These are phyloP conservation scores for Mucor sp. DNA, from an alignment of 371 early-diverging fungal species.

Conservation along the genomic window DNA sequence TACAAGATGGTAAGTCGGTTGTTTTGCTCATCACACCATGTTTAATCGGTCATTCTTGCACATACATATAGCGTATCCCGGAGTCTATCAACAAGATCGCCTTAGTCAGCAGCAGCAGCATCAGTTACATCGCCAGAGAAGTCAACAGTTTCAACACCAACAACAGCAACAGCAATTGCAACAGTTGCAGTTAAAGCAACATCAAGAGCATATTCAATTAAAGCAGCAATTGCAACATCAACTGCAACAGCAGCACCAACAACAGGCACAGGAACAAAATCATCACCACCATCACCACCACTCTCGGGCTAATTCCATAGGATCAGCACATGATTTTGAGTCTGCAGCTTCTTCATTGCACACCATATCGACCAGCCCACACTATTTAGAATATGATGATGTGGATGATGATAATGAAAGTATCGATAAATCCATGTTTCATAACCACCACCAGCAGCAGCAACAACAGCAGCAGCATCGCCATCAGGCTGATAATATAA, in stretches of 20 bases:
- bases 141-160: not conserved
- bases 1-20: not conserved
- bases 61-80: constrained; percentile 2
- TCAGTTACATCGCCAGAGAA: not conserved
- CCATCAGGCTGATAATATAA: constrained; percentile 14
- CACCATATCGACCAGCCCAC: not conserved
- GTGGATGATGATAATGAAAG: constrained; percentile 10
- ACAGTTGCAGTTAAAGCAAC: not conserved
- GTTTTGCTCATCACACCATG: not conserved
- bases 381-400: constrained; percentile 4
- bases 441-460: not conserved
- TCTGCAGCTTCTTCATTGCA: not conserved
- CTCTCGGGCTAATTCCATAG: not conserved
- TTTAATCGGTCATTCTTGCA: not conserved
- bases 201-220: too few species aligned
- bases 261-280: not conserved
- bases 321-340: constrained; percentile 4
- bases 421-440: not conserved
- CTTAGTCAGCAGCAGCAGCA: not conserved
- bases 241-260: not conserved
- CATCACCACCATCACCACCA: not conserved
- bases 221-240: not conserved
- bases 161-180: not conserved
- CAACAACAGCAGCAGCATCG: not conserved
- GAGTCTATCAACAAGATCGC: constrained; percentile 11